Evolutionary conservation across 1,139 yeast species (phyloP).

Genomic region (Saccharomyces hybrid): DNA sequence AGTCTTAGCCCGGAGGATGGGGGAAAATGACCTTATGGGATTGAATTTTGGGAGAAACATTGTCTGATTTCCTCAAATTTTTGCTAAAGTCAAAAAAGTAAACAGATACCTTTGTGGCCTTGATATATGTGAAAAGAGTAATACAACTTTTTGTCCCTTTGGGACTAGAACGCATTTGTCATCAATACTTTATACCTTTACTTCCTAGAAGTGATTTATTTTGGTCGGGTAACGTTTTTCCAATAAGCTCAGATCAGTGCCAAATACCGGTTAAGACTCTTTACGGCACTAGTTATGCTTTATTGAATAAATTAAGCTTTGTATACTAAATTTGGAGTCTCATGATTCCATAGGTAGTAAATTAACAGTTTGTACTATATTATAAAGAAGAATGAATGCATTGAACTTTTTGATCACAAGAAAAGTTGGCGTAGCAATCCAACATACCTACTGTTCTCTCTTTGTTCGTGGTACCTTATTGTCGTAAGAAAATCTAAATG

Average conservation of each 20-base stretch:
- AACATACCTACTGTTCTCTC: too few species aligned
- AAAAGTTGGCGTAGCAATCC: too few species aligned
- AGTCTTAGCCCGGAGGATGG: neutral
- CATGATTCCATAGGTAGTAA: too few species aligned
- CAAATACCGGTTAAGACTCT: neutral
- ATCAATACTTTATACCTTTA: neutral
- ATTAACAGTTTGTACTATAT: too few species aligned
- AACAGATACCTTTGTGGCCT: neutral
- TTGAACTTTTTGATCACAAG: too few species aligned
- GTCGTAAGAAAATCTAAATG: too few species aligned
- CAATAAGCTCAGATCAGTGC: too few species aligned
- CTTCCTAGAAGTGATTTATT: neutral
- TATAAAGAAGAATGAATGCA: too few species aligned
- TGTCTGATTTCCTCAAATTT: neutral
- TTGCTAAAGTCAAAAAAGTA: neutral
- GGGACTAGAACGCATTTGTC: neutral
- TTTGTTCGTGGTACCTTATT: too few species aligned
- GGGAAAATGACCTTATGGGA: neutral
- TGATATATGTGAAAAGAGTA: neutral
- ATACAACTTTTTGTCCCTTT: neutral
- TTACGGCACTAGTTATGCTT: neutral
- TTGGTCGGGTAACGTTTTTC: neutral
- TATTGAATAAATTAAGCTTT: too few species aligned
- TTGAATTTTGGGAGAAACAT: neutral
- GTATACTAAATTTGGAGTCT: too few species aligned